A percentile compares a stretch with the other conserved stretches of the same genome.
Evolutionary conservation across 176 grass and related monocot species (phyloP).

Genomic region (Hordeum vulgare): MorexV3_pseudomolecules_assembly NC_058520.1:567925718-567926217

Average conservation of each 20-base stretch:
- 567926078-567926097: neutral
- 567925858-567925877: neutral
- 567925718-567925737: neutral
- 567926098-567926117: neutral
- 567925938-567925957: neutral
- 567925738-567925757: neutral
- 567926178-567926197: slow-evolving; percentile 28
- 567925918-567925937: neutral
- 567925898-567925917: neutral
- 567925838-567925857: neutral
- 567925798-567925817: neutral
- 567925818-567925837: neutral
- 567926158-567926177: neutral
- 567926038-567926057: neutral
- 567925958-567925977: neutral
- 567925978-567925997: neutral
- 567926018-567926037: neutral
- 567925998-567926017: neutral
- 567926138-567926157: neutral
- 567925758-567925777: no score
- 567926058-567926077: neutral
- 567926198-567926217: slow-evolving; percentile 32
- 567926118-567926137: neutral
- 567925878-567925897: neutral
- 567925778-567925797: slow-evolving; percentile 5